These are phyloP conservation scores for Triticum turgidum DNA, from an alignment of 176 grass and related monocot genomes.

Conservation along the genomic window DNA sequence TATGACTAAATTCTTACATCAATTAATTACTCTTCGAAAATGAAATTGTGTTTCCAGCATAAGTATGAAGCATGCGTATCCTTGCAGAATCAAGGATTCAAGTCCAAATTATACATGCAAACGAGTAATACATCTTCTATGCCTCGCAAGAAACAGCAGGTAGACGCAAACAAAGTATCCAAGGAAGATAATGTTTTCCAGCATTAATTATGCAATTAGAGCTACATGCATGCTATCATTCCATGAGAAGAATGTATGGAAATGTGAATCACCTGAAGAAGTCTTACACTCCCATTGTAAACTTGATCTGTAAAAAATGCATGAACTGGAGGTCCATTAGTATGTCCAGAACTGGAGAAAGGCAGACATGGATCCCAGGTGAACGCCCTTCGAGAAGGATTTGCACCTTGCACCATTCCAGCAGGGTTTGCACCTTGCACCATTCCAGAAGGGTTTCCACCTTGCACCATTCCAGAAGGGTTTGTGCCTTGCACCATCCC, in stretches of 20 bases:
- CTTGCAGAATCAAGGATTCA: background rate
- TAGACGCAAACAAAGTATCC: background rate
- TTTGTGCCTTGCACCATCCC: constrained; percentile 28
- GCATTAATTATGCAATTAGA: constrained; percentile 4
- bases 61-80: constrained; percentile 2
- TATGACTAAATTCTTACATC: constrained; percentile 16
- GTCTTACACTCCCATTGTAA: constrained; percentile 34
- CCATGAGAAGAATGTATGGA: constrained; percentile 1
- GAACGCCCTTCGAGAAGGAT: background rate
- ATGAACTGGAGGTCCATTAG: constrained; percentile 37
- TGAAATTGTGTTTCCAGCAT: background rate
- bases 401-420: no score
- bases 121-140: background rate
- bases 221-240: constrained; percentile 7
- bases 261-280: constrained; percentile 47
- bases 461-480: constrained; percentile 8
- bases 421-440: no score
- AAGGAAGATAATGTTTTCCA: constrained; percentile 6
- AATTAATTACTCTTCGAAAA: background rate
- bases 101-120: constrained; percentile 14
- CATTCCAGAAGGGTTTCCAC: no score
- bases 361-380: constrained; percentile 48
- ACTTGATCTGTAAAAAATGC: constrained; percentile 30
- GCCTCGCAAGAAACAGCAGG: background rate
- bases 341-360: constrained; percentile 35